Evolutionary conservation across 1,284 basidiomycete species (phyloP).

Genomic region (Pseudozyma hubeiensis): DNA sequence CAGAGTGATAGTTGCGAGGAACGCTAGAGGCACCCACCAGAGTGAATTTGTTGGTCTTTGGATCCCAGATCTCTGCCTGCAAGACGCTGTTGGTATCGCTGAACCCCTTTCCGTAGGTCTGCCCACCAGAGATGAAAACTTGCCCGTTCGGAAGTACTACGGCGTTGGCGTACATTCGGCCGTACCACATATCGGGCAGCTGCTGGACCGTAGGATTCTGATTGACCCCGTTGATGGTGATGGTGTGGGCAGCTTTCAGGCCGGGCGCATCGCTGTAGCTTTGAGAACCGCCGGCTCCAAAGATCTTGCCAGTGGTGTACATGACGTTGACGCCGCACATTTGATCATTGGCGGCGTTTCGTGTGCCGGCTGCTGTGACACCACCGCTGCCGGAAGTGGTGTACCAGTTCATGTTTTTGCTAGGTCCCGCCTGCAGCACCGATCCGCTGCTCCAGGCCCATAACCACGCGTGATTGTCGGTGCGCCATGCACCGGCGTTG

Average conservation of each 20-base stretch:
- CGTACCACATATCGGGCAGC: slow-evolving; percentile 7
- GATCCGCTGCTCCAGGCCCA: slow-evolving; percentile 4
- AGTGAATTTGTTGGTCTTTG: neutral
- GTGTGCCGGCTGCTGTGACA: neutral
- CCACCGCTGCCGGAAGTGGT: slow-evolving; percentile 1
- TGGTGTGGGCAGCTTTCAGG: neutral
- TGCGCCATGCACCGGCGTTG: slow-evolving; percentile 1
- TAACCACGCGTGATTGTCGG: slow-evolving; percentile 7
- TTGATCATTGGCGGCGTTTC: slow-evolving; percentile 2
- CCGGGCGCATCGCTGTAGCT: neutral
- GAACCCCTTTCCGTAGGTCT: slow-evolving; percentile 1
- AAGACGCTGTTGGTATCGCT: slow-evolving; percentile 3
- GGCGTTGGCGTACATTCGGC: slow-evolving; percentile 2
- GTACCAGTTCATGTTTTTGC: slow-evolving; percentile 13
- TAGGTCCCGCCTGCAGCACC: slow-evolving; percentile 9
- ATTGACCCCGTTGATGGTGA: slow-evolving; percentile 5
- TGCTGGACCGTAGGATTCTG: neutral
- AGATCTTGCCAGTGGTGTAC: slow-evolving; percentile 1
- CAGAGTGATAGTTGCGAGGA: slow-evolving; percentile 12
- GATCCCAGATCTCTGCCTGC: slow-evolving; percentile 10
- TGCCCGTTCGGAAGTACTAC: slow-evolving; percentile 7
- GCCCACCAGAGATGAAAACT: slow-evolving; percentile 3
- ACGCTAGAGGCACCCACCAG: neutral
- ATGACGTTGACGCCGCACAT: slow-evolving; percentile 6
- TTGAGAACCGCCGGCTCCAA: slow-evolving; percentile 1